These are phyloP conservation scores for Exophiala alcalophila DNA, from an alignment of 2,329 filamentous ascomycete species.

Conservation along the genomic window DNA sequence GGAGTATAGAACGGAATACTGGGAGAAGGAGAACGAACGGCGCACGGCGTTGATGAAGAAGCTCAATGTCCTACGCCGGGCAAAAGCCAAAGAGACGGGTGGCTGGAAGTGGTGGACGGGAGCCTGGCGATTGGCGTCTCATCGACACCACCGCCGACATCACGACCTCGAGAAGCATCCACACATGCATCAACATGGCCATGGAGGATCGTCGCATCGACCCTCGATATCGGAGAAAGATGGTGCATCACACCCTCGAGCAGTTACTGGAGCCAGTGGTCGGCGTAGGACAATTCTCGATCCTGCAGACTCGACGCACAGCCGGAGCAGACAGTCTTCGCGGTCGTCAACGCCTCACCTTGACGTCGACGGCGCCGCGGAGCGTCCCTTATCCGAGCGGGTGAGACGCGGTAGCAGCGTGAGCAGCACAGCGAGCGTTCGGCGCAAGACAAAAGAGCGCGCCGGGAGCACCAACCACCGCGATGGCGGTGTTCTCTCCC, in stretches of 20 bases:
- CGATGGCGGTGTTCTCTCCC: conserved; percentile 1
- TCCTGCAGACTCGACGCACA: conserved; percentile 26
- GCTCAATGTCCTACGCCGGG: conserved; percentile 64
- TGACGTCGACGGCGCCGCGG: conserved; percentile 20
- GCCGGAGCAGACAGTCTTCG: conserved; percentile 26
- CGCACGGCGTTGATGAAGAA: conserved; percentile 69
- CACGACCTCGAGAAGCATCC: conserved; percentile 32
- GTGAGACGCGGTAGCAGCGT: conserved; percentile 30
- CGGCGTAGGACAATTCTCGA: conserved; percentile 14
- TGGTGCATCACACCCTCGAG: not conserved
- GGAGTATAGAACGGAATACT: conserved; percentile 87
- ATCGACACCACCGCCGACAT: conserved; percentile 19
- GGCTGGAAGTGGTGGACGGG: conserved; percentile 86
- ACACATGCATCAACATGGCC: conserved; percentile 30
- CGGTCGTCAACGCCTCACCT: conserved; percentile 29
- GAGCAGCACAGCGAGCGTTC: conserved; percentile 25
- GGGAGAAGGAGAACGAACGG: conserved; percentile 93
- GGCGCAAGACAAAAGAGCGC: conserved; percentile 18
- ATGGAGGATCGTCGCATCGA: conserved; percentile 11
- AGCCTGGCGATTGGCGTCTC: conserved; percentile 50
- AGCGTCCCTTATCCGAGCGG: conserved; percentile 19
- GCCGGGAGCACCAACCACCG: conserved; percentile 5
- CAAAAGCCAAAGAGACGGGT: conserved; percentile 62
- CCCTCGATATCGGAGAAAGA: conserved; percentile 18
- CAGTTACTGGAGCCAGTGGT: conserved; percentile 6